Evolutionary conservation across 768 basidiomycete genomes (phyloP).

Genomic region (Macrolepiota dolichaula): DNA sequence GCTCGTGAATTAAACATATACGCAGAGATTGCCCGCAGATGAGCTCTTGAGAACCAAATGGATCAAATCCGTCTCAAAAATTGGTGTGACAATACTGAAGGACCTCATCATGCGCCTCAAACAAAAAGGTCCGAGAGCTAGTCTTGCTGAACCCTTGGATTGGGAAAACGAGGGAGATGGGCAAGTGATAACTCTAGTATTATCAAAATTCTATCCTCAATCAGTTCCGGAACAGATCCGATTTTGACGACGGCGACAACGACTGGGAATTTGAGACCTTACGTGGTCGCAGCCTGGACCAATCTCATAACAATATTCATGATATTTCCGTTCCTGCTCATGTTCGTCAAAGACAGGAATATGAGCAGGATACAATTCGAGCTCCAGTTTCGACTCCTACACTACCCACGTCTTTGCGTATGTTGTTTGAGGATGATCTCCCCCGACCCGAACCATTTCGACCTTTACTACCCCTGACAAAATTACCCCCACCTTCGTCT

Average conservation of each 20-base stretch:
- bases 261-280: slow-evolving; percentile 81
- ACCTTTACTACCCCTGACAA: slow-evolving; percentile 27
- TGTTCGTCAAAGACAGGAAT: neutral
- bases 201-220: neutral
- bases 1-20: slow-evolving; percentile 5
- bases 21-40: slow-evolving; percentile 83
- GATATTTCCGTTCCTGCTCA: slow-evolving; percentile 26
- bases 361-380: slow-evolving; percentile 38
- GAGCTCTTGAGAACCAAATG: slow-evolving; percentile 86
- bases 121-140: slow-evolving; percentile 71
- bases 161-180: slow-evolving; percentile 70
- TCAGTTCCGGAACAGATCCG: neutral
- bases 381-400: slow-evolving; percentile 39
- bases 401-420: slow-evolving; percentile 74
- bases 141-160: slow-evolving; percentile 65
- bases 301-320: slow-evolving; percentile 11
- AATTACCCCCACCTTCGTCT: neutral
- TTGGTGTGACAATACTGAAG: slow-evolving; percentile 62
- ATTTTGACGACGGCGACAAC: slow-evolving; percentile 30
- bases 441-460: slow-evolving; percentile 38
- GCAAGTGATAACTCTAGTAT: neutral
- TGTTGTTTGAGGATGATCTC: slow-evolving; percentile 67
- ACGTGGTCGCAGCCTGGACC: slow-evolving; percentile 30
- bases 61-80: slow-evolving; percentile 77
- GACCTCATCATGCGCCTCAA: slow-evolving; percentile 83